Base-by-base conservation (phyloP, 768 basidiomycete species). In the Collybiopsis confluens region DNA sequence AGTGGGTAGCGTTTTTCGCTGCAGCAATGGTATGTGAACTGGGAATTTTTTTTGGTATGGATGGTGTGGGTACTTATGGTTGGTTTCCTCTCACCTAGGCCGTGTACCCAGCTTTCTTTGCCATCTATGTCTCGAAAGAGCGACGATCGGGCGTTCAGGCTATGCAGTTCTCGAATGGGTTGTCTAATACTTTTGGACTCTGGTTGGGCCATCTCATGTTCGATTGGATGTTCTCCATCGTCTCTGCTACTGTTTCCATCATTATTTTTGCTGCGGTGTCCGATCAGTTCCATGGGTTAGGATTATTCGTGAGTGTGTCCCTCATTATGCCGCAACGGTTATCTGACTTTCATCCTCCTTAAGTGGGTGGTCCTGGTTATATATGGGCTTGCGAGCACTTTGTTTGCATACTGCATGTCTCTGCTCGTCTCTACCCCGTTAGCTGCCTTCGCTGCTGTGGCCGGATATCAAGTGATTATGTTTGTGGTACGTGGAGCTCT, bases 181-280 rank as follows among this genome's bases (percentile, higher is more conserved):
- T 90, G 24, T 75, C 82, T 1, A 74, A 89, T 60, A 83, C 86
- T 18, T 65, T 82, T 45, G 87, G 85, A 2, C 70, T 91, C 41
- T 90, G 88, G 87, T 70, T 92, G 2, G 90, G 90, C 2, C 90
- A 92, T 66, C 73, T 90, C 15, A 69, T 86, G 62, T 89, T 87
- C 65, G 90, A 92, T 61, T 74, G 80, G 7, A 74, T 86, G 9
- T 76, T 80, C 55, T 76, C 79, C 3, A 58, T 85, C 15, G 66
- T 85, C n/a, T 64, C 81, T 20, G 76, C 88, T 1, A 85, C 85
- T 1, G 68, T 88, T 47, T 79, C 89, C 42, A 72, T 77, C 16
- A 78, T 88, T 40, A 61, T 90, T 6, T 88, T 85, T 58, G 80
- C 80, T 9, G 62, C 70, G 15, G 76, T 65, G 3, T 74, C 83